phyloP scores from a whole-genome alignment of 129 eudicot genomes.

The Lonicera japonica region DNA sequence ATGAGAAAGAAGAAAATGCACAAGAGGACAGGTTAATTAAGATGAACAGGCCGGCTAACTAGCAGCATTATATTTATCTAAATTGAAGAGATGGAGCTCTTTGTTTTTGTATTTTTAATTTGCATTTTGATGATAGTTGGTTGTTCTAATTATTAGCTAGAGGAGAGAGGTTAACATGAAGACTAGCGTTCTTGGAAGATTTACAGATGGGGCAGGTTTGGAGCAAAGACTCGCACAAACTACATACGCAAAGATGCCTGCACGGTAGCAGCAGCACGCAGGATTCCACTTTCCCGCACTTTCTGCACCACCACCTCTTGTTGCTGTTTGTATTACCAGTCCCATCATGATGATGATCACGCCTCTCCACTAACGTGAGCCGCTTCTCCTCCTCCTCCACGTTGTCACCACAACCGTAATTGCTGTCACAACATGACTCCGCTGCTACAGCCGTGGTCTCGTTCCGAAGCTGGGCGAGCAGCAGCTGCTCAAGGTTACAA shows the following conservation, averaged over 20 bases:
- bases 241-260: conserved; percentile 82
- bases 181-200: conserved; percentile 56
- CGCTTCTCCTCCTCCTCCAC: conserved; percentile 14
- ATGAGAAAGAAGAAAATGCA: background rate
- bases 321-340: background rate
- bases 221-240: conserved; percentile 52
- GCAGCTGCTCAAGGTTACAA: conserved; percentile 57
- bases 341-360: too few species aligned
- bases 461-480: conserved; percentile 42
- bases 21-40: too few species aligned
- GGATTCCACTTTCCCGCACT: conserved; percentile 60
- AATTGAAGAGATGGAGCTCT: background rate
- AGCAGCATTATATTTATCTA: too few species aligned
- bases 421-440: conserved; percentile 84
- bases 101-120: background rate
- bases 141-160: too few species aligned
- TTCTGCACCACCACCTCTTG: conserved; percentile 47
- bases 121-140: too few species aligned
- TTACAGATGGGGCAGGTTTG: conserved; percentile 75
- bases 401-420: conserved; percentile 14
- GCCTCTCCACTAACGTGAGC: too few species aligned
- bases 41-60: background rate
- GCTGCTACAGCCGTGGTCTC: conserved; percentile 36
- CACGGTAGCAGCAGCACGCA: conserved; percentile 76
- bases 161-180: conserved; percentile 74